Conservation (phyloP, 2,329 filamentous ascomycete genomes). For the Sclerotiophoma versabilis region DNA sequence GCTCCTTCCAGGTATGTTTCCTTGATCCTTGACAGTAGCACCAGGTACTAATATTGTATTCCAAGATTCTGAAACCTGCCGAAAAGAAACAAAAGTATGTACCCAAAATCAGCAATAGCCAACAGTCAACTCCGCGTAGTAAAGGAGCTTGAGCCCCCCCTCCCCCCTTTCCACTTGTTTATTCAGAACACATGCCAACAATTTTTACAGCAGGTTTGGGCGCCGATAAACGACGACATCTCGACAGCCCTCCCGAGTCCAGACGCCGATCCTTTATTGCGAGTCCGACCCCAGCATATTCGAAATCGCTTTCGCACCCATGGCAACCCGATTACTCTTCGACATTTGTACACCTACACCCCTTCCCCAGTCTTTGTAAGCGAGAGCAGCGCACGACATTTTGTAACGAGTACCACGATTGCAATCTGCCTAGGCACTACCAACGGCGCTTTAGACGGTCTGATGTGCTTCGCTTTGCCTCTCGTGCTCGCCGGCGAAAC, state of each 20-base stretch:
- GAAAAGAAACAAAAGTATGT: constrained; percentile 99
- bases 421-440: constrained; percentile 15
- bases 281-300: constrained; percentile 35
- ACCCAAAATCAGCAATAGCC: constrained; percentile 73
- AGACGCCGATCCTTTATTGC: constrained; percentile 41
- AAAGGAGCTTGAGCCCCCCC: constrained; percentile 67
- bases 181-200: constrained; percentile 53
- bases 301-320: constrained; percentile 46
- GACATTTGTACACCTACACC: constrained; percentile 40
- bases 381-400: constrained; percentile 28
- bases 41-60: constrained; percentile 26
- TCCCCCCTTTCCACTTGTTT: neutral
- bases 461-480: constrained; percentile 24
- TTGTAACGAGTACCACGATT: constrained; percentile 20
- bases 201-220: constrained; percentile 87
- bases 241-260: constrained; percentile 44
- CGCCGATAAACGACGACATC: constrained; percentile 71
- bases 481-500: constrained; percentile 36
- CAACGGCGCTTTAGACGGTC: constrained; percentile 16
- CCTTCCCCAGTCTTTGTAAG: constrained; percentile 28
- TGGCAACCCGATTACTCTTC: constrained; percentile 38
- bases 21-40: neutral
- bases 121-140: constrained; percentile 73
- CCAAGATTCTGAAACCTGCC: constrained; percentile 94
- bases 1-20: constrained; percentile 88